Conservation (phyloP, 2,329 filamentous ascomycete genomes). For the Apiospora rasikravindrae region DNA sequence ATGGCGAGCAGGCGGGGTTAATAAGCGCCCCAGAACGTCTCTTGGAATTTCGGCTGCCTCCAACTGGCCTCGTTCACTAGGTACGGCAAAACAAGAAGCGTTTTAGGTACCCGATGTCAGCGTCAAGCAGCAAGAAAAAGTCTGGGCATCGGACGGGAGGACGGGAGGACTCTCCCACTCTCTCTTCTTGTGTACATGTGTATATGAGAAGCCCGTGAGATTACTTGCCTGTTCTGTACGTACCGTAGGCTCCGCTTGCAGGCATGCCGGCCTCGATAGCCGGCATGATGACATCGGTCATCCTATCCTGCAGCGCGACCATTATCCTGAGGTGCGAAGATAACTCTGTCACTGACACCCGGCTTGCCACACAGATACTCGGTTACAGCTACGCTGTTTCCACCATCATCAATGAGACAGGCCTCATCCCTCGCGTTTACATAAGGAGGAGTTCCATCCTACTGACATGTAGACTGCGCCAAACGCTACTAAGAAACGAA, state of each 20-base stretch:
- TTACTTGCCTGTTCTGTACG: too few species aligned
- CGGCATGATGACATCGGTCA: constrained; percentile 39
- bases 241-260: constrained; percentile 35
- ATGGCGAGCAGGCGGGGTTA: constrained; percentile 2
- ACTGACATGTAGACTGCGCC: background rate
- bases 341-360: background rate
- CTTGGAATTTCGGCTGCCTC: constrained; percentile 39
- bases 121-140: too few species aligned
- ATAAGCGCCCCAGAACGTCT: constrained; percentile 32
- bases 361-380: background rate
- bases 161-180: too few species aligned
- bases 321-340: constrained; percentile 18
- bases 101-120: too few species aligned
- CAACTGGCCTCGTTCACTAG: constrained; percentile 49
- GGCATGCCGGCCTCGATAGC: constrained; percentile 32
- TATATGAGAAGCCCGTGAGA: too few species aligned
- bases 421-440: background rate
- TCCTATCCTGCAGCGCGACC: constrained; percentile 33
- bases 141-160: too few species aligned
- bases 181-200: too few species aligned
- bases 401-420: constrained; percentile 42
- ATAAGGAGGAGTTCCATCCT: background rate
- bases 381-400: constrained; percentile 42
- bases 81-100: too few species aligned
- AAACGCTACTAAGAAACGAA: constrained; percentile 40